Evolutionary conservation across 108 stramenopile genomes (phyloP).

Genomic region (Chaetoceros muelleri): DNA sequence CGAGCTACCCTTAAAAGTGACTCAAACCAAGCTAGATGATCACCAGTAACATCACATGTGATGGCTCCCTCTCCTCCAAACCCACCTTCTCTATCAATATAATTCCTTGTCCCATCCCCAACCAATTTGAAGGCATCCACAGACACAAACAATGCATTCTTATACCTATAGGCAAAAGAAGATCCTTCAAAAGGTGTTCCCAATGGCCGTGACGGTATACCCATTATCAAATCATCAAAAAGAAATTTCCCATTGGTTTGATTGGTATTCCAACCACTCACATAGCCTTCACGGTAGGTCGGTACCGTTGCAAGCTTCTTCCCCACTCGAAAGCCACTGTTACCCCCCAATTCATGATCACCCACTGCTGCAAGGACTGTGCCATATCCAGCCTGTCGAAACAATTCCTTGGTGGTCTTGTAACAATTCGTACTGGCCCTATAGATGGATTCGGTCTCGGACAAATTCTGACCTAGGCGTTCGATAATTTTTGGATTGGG

Average conservation of each 20-base stretch:
- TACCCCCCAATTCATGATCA: conserved; percentile 6
- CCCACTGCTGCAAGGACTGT: neutral
- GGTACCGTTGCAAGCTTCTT: neutral
- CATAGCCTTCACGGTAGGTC: neutral
- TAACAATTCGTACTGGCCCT: neutral
- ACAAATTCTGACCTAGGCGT: neutral
- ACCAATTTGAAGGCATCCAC: neutral
- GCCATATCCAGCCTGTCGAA: neutral
- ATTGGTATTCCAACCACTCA: conserved; percentile 1
- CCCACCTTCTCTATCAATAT: conserved; percentile 1
- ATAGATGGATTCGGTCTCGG: neutral
- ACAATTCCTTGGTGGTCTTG: neutral
- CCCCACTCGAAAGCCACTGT: neutral
- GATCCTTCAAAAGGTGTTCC: neutral
- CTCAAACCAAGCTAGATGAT: conserved; percentile 5
- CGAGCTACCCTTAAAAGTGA: conserved; percentile 1
- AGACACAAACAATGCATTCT: conserved; percentile 1
- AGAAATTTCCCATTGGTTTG: neutral
- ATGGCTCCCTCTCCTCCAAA: conserved; percentile 5
- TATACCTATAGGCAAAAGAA: neutral
- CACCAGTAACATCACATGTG: neutral
- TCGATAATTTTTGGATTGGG: neutral
- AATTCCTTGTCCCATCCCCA: neutral
- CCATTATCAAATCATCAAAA: neutral
- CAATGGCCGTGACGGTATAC: neutral